Base-by-base conservation (phyloP, 2,329 filamentous ascomycete genomes). In the Cladosporium sp. region DNA sequence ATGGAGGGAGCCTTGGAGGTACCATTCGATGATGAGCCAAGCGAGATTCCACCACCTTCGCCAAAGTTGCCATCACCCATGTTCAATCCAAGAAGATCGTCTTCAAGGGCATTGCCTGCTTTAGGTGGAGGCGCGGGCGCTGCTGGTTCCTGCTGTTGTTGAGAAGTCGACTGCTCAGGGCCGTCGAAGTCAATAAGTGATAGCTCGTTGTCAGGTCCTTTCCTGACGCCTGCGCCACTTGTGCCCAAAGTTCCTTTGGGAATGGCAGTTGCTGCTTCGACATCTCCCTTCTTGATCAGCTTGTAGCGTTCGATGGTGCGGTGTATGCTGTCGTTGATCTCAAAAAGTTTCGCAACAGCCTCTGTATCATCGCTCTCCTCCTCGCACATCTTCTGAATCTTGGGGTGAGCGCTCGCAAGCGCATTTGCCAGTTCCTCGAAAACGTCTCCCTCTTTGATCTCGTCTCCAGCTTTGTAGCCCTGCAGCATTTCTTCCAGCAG, bases 321-420 rank as follows among this genome's bases (percentile, higher is more conserved):
- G 76, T 98, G 92, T 86, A 99, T 99, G 80, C 93, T 97, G 79
- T 99, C 95, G 76, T 99, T 99, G 75, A 99, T 98, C 76, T 98
- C 93, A 65, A 99, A 85, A 12, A 99, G 84, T 79, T 97, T 97
- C 52, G 93, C 91, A 6, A 99, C 95, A 5, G 95, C 95, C 80
- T 97, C 95, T 68, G 93, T 89, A 75, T 99, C 95, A 68, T 98
- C 94, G 12, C 93, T 97, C 76, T 99, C 95, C 78, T 99, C 95
- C 78, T 98, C 94, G 75, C 94, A 98, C 94, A 99, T 99, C 80
- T 92, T 97, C 77, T 98, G 94, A 70, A 99, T 98, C 82, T 99
- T 99, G 10, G 95, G 95, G 74, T 99, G 95, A 2, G 95, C 95
- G 75, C 91, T 97, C 77, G 92, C 91, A 55, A 99, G 84, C 11